Conservation (phyloP, 345 rosid genomes). For the Raphanus sativus region DNA sequence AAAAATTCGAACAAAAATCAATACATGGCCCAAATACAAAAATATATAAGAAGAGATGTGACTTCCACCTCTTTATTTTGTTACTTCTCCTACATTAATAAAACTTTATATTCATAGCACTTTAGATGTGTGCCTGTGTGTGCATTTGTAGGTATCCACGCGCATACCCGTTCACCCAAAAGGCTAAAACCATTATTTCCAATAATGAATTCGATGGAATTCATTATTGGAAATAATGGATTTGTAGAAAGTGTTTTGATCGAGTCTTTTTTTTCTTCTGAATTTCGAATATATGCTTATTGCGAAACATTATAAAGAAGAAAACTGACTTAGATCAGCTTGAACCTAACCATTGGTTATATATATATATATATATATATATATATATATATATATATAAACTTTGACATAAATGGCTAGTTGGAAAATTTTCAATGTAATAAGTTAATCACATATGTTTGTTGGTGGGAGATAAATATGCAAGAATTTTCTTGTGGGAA, state of each 20-base stretch:
- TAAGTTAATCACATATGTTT: background rate
- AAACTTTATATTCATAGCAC: too few relatives aligned
- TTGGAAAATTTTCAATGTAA: background rate
- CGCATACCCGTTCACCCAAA: constrained; percentile 5
- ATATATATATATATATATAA: background rate
- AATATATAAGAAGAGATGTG: too few relatives aligned
- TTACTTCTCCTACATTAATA: too few relatives aligned
- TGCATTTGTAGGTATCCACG: background rate
- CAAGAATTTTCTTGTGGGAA: background rate
- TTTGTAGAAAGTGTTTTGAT: background rate
- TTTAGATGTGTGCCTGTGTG: background rate
- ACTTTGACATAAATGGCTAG: background rate
- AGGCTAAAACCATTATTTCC: background rate
- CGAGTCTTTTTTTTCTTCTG: too few relatives aligned
- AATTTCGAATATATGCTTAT: too few relatives aligned
- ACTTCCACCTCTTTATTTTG: too few relatives aligned
- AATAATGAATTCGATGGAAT: background rate
- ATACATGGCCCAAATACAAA: too few relatives aligned
- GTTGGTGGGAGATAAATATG: background rate
- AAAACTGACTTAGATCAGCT: background rate
- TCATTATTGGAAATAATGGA: constrained; percentile 1
- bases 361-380: background rate
- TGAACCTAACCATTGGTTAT: too few relatives aligned
- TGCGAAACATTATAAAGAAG: background rate
- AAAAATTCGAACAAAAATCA: too few relatives aligned